A percentile compares a stretch with the other conserved stretches of the same genome.
Conservation (phyloP, 1,284 basidiomycete genomes). For the Lentinus polychrous region DNA sequence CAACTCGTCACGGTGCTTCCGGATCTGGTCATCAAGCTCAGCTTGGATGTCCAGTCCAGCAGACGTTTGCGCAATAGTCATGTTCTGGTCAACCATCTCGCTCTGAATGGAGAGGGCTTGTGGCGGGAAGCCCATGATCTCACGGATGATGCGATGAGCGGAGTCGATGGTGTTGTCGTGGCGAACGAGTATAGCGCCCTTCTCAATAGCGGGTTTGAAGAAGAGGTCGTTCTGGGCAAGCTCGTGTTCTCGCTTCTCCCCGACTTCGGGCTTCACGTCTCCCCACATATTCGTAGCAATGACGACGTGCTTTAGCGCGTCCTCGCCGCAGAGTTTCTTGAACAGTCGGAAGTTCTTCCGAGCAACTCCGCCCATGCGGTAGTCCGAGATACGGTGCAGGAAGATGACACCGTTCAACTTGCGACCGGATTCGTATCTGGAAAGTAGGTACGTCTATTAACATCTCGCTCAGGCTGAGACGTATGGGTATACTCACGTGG, state of each 20-base stretch:
- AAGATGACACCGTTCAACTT: slow-evolving; percentile 44
- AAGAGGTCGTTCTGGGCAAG: slow-evolving; percentile 4
- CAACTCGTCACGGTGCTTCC: slow-evolving; percentile 10
- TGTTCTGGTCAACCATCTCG: slow-evolving; percentile 8
- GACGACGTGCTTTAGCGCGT: slow-evolving; percentile 37
- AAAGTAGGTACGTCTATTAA: neutral
- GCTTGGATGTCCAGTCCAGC: slow-evolving; percentile 9
- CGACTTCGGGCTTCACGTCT: slow-evolving; percentile 21
- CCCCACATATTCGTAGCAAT: slow-evolving; percentile 49
- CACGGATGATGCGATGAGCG: slow-evolving; percentile 3
- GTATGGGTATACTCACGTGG: slow-evolving; percentile 6
- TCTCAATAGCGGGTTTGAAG: slow-evolving; percentile 8
- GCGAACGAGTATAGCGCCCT: slow-evolving; percentile 3
- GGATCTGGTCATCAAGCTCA: slow-evolving; percentile 6
- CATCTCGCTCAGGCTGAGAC: neutral
- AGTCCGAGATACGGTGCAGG: slow-evolving; percentile 46
- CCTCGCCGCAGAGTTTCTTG: slow-evolving; percentile 40
- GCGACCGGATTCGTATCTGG: slow-evolving; percentile 29
- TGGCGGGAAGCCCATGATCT: slow-evolving; percentile 5
- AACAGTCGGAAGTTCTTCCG: slow-evolving; percentile 43
- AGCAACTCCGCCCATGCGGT: slow-evolving; percentile 40
- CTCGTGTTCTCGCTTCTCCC: slow-evolving; percentile 2
- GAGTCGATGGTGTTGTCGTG: slow-evolving; percentile 5
- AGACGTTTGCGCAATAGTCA: slow-evolving; percentile 4
- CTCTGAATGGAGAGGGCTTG: slow-evolving; percentile 5